Evolutionary conservation across 768 basidiomycete genomes (phyloP).

Genomic region (Dendrothele bispora): DNA sequence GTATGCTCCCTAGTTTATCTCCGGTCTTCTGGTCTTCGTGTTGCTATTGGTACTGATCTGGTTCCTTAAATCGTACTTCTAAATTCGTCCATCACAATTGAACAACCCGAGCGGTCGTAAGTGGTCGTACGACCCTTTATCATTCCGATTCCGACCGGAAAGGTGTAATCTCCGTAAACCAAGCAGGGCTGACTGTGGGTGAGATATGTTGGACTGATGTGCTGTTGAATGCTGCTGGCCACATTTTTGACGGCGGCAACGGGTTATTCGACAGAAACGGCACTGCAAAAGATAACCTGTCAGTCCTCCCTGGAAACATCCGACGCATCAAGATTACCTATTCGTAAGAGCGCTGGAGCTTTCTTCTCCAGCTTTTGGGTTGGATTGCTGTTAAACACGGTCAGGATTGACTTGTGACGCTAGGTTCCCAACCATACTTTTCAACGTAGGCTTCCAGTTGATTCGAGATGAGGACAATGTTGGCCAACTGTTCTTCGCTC

Average conservation of each 20-base stretch:
- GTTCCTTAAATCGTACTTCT: too few relatives aligned
- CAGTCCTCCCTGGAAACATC: conserved; percentile 8
- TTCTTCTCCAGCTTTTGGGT: conserved; percentile 46
- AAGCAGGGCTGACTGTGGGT: too few relatives aligned
- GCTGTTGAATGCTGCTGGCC: conserved; percentile 69
- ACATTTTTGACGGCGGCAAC: conserved; percentile 48
- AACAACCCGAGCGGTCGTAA: too few relatives aligned
- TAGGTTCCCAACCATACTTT: conserved; percentile 42
- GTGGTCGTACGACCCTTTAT: too few relatives aligned
- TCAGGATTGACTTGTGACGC: conserved; percentile 9
- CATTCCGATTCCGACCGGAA: too few relatives aligned
- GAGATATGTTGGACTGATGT: conserved; percentile 55
- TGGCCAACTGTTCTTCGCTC: conserved; percentile 42
- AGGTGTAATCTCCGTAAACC: too few relatives aligned
- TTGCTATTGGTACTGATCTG: too few relatives aligned
- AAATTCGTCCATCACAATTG: too few relatives aligned
- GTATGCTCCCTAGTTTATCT: conserved; percentile 22
- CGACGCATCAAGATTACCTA: conserved; percentile 42
- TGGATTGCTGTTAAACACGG: conserved; percentile 45
- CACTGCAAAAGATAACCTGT: conserved; percentile 33
- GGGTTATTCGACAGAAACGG: conserved; percentile 45
- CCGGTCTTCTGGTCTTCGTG: too few relatives aligned
- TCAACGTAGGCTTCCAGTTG: conserved; percentile 64
- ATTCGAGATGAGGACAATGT: conserved; percentile 64
- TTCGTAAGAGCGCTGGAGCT: conserved; percentile 52